Percentiles rank a stretch among this genome's conserved stretches.
Evolutionary conservation across 2,329 filamentous ascomycete genomes (phyloP).

Genomic region (Cercospora brassicicola): DNA sequence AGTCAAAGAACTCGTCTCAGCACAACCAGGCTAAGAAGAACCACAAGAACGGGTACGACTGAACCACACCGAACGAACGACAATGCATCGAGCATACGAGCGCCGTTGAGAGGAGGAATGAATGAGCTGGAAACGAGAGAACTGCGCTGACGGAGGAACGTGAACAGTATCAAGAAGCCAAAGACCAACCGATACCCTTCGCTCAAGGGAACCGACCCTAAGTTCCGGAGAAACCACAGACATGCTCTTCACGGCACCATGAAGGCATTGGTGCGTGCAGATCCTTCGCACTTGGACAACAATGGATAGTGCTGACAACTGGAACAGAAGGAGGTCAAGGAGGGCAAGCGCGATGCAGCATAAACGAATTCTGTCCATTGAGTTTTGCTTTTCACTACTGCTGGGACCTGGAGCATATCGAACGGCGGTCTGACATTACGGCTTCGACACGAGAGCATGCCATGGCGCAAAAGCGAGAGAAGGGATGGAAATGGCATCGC

Average conservation of each 20-base stretch:
- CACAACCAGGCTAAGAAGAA: conserved; percentile 98
- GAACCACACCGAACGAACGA: conserved; percentile 1
- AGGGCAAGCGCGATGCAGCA: conserved; percentile 88
- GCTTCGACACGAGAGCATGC: conserved; percentile 20
- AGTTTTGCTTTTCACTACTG: conserved; percentile 12
- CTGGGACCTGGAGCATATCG: conserved; percentile 22
- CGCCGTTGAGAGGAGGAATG: conserved; percentile 1
- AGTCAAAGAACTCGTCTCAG: conserved; percentile 99
- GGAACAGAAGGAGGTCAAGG: conserved; percentile 89
- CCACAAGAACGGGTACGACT: conserved; percentile 93
- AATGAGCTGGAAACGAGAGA: conserved; percentile 1
- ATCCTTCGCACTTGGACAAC: neutral
- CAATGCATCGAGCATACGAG: conserved; percentile 1
- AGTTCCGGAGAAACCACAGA: conserved; percentile 99
- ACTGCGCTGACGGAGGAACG: conserved; percentile 16
- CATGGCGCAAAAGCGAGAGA: conserved; percentile 20
- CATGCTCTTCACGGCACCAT: conserved; percentile 99
- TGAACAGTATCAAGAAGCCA: conserved; percentile 95
- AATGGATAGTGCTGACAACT: conserved; percentile 30
- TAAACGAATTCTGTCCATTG: conserved; percentile 50
- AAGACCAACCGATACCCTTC: conserved; percentile 99
- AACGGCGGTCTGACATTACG: conserved; percentile 18
- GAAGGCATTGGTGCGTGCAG: conserved; percentile 82
- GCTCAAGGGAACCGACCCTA: conserved; percentile 97
- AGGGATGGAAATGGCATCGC: conserved; percentile 13